These are phyloP conservation scores for Mycena metata DNA, from an alignment of 768 basidiomycete genomes.

Conservation along the genomic window DNA sequence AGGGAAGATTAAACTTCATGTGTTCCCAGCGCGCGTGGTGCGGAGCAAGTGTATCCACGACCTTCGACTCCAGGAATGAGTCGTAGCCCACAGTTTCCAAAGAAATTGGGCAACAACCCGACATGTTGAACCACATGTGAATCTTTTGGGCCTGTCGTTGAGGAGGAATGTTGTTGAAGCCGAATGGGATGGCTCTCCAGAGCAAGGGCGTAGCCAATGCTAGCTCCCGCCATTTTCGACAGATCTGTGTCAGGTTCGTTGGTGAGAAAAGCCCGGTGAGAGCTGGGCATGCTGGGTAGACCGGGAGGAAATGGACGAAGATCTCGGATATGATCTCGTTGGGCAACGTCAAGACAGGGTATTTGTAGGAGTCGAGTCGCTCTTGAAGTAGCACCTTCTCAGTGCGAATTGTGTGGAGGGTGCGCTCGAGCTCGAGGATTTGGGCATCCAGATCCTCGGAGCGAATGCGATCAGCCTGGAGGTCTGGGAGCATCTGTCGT, in stretches of 20 bases:
- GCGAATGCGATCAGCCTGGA: not conserved
- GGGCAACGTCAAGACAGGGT: not conserved
- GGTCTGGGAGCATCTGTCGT: too few relatives aligned
- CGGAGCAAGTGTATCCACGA: not conserved
- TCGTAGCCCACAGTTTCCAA: too few relatives aligned
- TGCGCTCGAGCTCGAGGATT: not conserved
- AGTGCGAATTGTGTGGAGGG: not conserved
- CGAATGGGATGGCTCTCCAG: not conserved
- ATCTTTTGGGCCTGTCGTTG: not conserved
- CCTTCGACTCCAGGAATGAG: too few relatives aligned
- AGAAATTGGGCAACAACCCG: not conserved
- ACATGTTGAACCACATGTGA: not conserved
- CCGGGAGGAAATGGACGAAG: not conserved
- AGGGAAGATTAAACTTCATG: not conserved
- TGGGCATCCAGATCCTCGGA: not conserved
- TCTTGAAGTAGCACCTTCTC: not conserved
- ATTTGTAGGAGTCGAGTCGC: not conserved
- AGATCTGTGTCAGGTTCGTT: not conserved
- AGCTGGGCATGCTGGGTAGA: not conserved
- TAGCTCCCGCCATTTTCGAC: not conserved
- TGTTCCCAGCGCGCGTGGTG: not conserved
- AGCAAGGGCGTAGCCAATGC: not conserved
- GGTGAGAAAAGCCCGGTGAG: not conserved
- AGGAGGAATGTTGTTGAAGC: too few relatives aligned
- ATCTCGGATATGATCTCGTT: not conserved